phyloP scores from a whole-genome alignment of 2,329 filamentous ascomycete genomes.

The Aureobasidium subglaciale region DNA sequence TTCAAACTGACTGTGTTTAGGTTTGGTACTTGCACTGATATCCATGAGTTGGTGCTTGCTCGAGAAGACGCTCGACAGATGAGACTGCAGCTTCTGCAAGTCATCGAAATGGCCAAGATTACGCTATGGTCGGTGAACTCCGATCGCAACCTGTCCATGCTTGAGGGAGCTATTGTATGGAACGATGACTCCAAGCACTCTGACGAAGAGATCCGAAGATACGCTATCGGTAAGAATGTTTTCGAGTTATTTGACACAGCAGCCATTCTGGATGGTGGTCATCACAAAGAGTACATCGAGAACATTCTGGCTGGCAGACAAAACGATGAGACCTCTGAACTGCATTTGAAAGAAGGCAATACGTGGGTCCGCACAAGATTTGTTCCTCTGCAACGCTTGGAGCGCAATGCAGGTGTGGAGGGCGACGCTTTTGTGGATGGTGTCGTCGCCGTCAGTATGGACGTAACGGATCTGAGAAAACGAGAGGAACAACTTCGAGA shows the following conservation, averaged over 20 bases:
- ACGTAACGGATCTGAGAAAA: conserved; percentile 65
- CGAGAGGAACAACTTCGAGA: conserved; percentile 56
- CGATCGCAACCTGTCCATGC: conserved; percentile 55
- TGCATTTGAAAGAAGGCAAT: conserved; percentile 48
- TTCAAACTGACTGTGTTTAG: conserved; percentile 1
- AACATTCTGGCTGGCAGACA: conserved; percentile 56
- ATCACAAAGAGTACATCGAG: conserved; percentile 53
- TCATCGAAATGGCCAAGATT: conserved; percentile 67
- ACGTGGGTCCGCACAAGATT: conserved; percentile 67
- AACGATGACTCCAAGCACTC: neutral
- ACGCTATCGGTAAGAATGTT: conserved; percentile 40
- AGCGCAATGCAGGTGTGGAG: conserved; percentile 45
- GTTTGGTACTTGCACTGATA: conserved; percentile 73
- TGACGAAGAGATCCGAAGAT: neutral
- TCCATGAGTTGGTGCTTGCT: conserved; percentile 65
- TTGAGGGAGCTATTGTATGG: conserved; percentile 59
- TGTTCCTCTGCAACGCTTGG: conserved; percentile 56
- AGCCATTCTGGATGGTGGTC: conserved; percentile 27
- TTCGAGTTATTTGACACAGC: conserved; percentile 52
- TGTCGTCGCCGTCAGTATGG: conserved; percentile 72
- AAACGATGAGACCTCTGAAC: conserved; percentile 57
- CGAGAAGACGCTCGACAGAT: conserved; percentile 59
- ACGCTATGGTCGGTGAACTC: conserved; percentile 67
- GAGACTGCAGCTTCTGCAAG: conserved; percentile 63
- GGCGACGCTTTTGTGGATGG: conserved; percentile 55